A percentile compares a stretch with the other conserved stretches of the same genome.
Evolutionary conservation across 768 basidiomycete genomes (phyloP).

Genomic region (Guyanaporus albipodus): DNA sequence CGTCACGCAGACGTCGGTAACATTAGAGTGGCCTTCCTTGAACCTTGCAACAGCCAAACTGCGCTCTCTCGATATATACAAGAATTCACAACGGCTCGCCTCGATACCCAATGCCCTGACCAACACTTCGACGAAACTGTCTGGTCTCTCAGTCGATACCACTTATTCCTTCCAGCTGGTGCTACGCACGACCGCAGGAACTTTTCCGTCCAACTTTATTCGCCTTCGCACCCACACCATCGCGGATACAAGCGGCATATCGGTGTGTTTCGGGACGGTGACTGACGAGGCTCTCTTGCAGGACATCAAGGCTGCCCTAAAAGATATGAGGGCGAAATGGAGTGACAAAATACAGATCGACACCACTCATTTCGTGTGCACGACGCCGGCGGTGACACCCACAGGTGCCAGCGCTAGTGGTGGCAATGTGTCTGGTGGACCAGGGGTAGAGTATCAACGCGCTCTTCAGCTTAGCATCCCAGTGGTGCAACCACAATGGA

Average conservation of each 20-base stretch:
- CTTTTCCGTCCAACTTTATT: slow-evolving; percentile 80
- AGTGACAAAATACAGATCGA: slow-evolving; percentile 94
- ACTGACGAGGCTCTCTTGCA: slow-evolving; percentile 73
- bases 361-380: slow-evolving; percentile 97
- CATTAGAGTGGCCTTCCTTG: slow-evolving; percentile 90
- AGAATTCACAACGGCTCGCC: slow-evolving; percentile 84
- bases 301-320: slow-evolving; percentile 74
- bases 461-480: slow-evolving; percentile 92
- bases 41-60: slow-evolving; percentile 83
- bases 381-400: slow-evolving; percentile 73
- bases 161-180: slow-evolving; percentile 95
- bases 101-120: slow-evolving; percentile 76
- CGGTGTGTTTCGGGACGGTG: slow-evolving; percentile 91
- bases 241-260: slow-evolving; percentile 90
- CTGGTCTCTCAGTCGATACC: slow-evolving; percentile 74
- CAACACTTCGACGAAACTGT: slow-evolving; percentile 87
- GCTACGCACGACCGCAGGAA: slow-evolving; percentile 88
- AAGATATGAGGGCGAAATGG: slow-evolving; percentile 87
- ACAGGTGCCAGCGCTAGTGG: slow-evolving; percentile 54
- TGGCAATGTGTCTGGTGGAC: slow-evolving; percentile 47
- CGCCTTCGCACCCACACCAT: slow-evolving; percentile 90
- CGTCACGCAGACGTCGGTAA: slow-evolving; percentile 94
- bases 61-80: slow-evolving; percentile 88
- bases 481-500: slow-evolving; percentile 92
- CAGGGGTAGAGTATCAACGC: slow-evolving; percentile 90